Evolutionary conservation across 345 rosid genomes (phyloP).

Genomic region (Cardamine resedifolia): DNA sequence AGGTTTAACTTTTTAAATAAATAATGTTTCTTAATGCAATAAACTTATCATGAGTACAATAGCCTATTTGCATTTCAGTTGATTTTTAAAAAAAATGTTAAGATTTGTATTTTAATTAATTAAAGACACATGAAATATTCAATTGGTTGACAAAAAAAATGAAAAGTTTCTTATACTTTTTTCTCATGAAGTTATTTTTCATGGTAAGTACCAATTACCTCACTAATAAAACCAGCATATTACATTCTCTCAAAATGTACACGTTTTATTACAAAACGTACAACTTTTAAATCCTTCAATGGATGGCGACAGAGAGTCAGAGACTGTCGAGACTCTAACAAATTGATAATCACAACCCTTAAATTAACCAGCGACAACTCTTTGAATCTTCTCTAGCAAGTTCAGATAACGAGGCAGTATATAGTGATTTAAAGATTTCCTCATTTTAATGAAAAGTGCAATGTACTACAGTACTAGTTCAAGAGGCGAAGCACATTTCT

Average conservation of each 20-base stretch:
- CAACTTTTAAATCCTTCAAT: background rate
- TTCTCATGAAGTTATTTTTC: background rate
- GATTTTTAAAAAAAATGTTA: rapidly evolving
- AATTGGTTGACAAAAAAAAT: background rate
- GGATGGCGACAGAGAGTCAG: no score
- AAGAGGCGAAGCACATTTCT: background rate
- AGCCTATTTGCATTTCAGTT: background rate
- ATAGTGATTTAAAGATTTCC: background rate
- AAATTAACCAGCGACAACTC: background rate
- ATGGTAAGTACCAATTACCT: background rate
- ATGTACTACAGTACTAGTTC: no score
- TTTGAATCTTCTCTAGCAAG: background rate
- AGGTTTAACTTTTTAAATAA: no score
- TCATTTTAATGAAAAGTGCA: background rate
- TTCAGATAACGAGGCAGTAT: background rate
- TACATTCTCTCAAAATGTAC: background rate
- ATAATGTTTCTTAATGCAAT: no score
- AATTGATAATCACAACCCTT: background rate
- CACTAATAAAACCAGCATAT: background rate
- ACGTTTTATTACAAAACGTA: no score
- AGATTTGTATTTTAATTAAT: background rate
- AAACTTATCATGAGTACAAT: background rate
- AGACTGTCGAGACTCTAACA: background rate
- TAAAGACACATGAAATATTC: background rate
- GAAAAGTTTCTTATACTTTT: background rate